Percentiles rank a stretch among this genome's conserved stretches.
These are phyloP conservation scores for Cladorrhinum samala DNA, from an alignment of 495 filamentous ascomycete species.

Conservation along the genomic window DNA sequence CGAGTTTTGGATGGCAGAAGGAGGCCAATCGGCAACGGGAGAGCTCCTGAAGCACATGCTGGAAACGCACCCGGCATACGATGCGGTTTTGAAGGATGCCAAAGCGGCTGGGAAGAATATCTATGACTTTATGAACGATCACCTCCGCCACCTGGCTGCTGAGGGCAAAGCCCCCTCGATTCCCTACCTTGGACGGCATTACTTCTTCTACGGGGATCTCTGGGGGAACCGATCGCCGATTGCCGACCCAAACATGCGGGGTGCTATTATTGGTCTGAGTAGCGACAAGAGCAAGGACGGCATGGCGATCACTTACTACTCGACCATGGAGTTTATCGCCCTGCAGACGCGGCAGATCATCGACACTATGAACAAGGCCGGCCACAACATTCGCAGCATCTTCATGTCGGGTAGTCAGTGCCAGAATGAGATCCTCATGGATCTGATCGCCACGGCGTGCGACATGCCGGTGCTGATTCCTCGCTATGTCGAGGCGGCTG, in stretches of 20 bases:
- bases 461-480: slow-evolving; percentile 89
- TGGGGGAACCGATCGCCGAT: slow-evolving; percentile 95
- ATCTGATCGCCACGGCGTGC: slow-evolving; percentile 83
- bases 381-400: slow-evolving; percentile 80
- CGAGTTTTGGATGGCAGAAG: slow-evolving; percentile 91
- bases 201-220: slow-evolving; percentile 98
- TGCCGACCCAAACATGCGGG: slow-evolving; percentile 86
- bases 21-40: slow-evolving; percentile 91
- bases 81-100: slow-evolving; percentile 67
- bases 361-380: slow-evolving; percentile 79
- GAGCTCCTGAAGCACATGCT: slow-evolving; percentile 90
- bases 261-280: slow-evolving; percentile 77
- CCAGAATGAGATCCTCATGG: slow-evolving; percentile 87
- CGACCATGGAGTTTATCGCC: slow-evolving; percentile 93
- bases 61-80: slow-evolving; percentile 85
- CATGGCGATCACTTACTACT: slow-evolving; percentile 87
- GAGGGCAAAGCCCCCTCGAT: slow-evolving; percentile 64
- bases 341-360: slow-evolving; percentile 94
- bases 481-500: slow-evolving; percentile 88
- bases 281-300: slow-evolving; percentile 79
- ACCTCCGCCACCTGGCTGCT: slow-evolving; percentile 68
- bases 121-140: slow-evolving; percentile 89
- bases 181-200: slow-evolving; percentile 79
- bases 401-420: slow-evolving; percentile 99
- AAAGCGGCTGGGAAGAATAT: slow-evolving; percentile 74